These are phyloP conservation scores for Isoetes taiwanensis DNA, from an alignment of 75 land plant species.

Conservation along the genomic window DNA sequence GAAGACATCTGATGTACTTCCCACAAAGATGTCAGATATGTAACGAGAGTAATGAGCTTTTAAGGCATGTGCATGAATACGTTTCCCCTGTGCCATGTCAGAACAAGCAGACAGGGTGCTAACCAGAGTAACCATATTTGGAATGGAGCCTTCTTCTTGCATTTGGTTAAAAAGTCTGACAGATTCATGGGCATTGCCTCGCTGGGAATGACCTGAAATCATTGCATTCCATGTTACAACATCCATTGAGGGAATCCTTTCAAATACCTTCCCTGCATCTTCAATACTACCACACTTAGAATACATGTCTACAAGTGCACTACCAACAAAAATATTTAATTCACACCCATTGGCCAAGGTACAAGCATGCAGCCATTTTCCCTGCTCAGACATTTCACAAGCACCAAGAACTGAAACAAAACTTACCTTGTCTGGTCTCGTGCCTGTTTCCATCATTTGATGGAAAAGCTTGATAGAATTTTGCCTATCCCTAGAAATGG, in stretches of 20 bases:
- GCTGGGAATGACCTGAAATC: constrained; percentile 38
- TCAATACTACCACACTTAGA: constrained; percentile 39
- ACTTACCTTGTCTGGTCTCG: constrained; percentile 31
- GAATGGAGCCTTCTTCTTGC: constrained; percentile 28
- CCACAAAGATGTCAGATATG: constrained; percentile 15
- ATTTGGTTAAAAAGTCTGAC: constrained; percentile 23
- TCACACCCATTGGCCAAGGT: constrained; percentile 30
- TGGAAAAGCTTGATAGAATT: constrained; percentile 18
- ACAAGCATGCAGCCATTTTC: constrained; percentile 29
- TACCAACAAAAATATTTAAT: constrained; percentile 25
- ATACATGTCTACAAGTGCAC: constrained; percentile 35
- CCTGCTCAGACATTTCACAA: constrained; percentile 1
- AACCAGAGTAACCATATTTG: constrained; percentile 32
- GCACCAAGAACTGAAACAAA: constrained; percentile 29
- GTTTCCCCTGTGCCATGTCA: constrained; percentile 13
- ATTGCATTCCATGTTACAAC: constrained; percentile 53
- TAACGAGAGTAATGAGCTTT: too few relatives aligned
- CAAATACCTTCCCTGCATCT: constrained; percentile 33
- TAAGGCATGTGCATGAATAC: constrained; percentile 31
- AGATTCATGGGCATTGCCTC: constrained; percentile 19
- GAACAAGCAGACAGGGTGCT: constrained; percentile 34
- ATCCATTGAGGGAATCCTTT: constrained; percentile 25
- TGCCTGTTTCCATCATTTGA: constrained; percentile 29
- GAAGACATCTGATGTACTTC: constrained; percentile 15
- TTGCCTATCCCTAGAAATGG: constrained; percentile 19